phyloP scores from a whole-genome alignment of 305 asterid species.

The Euphrasia arctica region DNA sequence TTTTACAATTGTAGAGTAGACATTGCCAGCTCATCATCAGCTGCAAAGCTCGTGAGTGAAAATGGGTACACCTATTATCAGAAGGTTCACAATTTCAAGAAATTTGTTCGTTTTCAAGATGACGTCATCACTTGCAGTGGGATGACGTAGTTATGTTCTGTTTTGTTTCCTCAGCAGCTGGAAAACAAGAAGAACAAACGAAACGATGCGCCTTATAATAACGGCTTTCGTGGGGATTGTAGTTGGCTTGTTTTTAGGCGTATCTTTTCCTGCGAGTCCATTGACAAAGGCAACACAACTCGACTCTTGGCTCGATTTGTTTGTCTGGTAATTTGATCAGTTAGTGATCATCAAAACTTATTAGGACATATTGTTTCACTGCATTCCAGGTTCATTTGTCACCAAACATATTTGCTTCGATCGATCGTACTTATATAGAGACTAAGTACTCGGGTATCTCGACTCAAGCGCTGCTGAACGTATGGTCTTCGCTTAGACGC shows the following conservation, averaged over 20 bases:
- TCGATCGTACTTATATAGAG: conserved; percentile 62
- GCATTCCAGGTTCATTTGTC: conserved; percentile 51
- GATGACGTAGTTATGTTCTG: not conserved
- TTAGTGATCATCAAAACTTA: not conserved
- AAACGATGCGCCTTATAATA: conserved; percentile 64
- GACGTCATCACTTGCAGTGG: not conserved
- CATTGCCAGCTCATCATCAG: conserved; percentile 27
- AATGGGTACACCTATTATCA: conserved; percentile 55
- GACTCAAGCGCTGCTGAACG: conserved; percentile 72
- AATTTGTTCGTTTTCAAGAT: conserved; percentile 14
- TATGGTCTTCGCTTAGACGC: conserved; percentile 65
- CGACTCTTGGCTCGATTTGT: conserved; percentile 1
- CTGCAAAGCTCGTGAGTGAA: conserved; percentile 26
- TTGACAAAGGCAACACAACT: conserved; percentile 61
- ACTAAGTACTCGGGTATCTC: conserved; percentile 83
- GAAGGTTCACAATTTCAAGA: conserved; percentile 36
- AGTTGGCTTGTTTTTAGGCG: conserved; percentile 81
- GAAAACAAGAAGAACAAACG: conserved; percentile 57
- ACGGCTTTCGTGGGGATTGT: conserved; percentile 69
- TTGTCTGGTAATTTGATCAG: not conserved
- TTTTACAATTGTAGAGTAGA: conserved; percentile 28
- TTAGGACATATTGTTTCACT: conserved; percentile 14
- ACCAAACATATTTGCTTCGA: conserved; percentile 51
- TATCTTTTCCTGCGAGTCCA: conserved; percentile 66
- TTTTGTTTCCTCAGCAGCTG: conserved; percentile 40